phyloP scores from a whole-genome alignment of 129 eudicot species.

The Daucus carota region DNA sequence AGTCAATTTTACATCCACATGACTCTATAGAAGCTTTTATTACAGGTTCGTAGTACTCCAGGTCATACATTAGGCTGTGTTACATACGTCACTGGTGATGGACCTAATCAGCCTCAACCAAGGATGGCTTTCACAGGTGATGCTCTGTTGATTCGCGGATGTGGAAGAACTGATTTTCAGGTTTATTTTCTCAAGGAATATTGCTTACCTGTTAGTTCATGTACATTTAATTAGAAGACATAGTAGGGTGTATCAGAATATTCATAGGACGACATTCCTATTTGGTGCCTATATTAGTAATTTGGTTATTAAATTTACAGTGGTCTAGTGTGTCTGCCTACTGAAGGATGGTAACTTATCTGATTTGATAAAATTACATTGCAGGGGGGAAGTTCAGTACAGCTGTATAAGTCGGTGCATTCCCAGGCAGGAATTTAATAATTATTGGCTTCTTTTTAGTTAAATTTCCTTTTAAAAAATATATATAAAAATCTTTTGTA shows the following conservation, averaged over 20 bases:
- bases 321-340: not conserved
- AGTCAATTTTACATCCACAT: not conserved
- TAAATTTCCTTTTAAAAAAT: not conserved
- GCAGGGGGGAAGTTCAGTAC: slow-evolving; percentile 94
- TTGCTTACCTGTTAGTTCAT: slow-evolving; percentile 1
- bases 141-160: slow-evolving; percentile 84
- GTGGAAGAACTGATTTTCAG: slow-evolving; percentile 99
- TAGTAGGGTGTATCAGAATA: not conserved
- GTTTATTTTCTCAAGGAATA: slow-evolving; percentile 20
- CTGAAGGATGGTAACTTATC: not conserved
- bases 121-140: slow-evolving; percentile 97
- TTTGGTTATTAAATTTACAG: not conserved
- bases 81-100: slow-evolving; percentile 88
- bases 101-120: slow-evolving; percentile 77
- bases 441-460: not conserved
- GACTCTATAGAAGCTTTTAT: not conserved
- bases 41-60: slow-evolving; percentile 88
- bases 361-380: slow-evolving; percentile 1
- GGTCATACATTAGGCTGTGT: slow-evolving; percentile 96
- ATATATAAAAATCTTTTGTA: no score
- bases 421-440: slow-evolving; percentile 60
- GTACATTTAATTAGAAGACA: not conserved
- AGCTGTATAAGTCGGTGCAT: slow-evolving; percentile 81
- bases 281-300: not conserved
- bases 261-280: not conserved